Conservation (phyloP, 192 early-diverging fungal genomes). For the Backusella circina region DNA sequence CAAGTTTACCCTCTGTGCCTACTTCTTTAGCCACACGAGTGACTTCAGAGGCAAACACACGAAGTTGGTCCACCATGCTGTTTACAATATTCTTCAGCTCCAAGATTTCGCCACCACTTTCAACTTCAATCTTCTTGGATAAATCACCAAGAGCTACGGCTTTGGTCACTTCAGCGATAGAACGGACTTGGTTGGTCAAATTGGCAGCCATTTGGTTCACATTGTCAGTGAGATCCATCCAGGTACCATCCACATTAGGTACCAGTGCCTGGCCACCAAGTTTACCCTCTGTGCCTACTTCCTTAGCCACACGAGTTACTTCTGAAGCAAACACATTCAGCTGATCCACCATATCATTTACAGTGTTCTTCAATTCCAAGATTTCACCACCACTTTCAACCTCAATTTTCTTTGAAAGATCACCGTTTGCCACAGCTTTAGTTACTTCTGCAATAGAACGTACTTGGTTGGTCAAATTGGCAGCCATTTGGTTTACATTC, state of each 20-base stretch:
- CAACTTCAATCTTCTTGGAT: constrained; percentile 47
- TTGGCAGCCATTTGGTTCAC: constrained; percentile 65
- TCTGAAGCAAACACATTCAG: constrained; percentile 59
- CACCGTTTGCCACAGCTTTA: constrained; percentile 52
- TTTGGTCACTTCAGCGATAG: constrained; percentile 50
- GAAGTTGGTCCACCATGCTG: constrained; percentile 58
- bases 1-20: constrained; percentile 71
- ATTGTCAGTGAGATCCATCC: constrained; percentile 72
- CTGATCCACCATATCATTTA: constrained; percentile 59
- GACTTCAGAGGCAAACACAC: constrained; percentile 60
- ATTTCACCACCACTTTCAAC: constrained; percentile 55
- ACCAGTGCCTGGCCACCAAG: constrained; percentile 76
- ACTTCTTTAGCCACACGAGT: constrained; percentile 63
- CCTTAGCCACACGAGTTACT: constrained; percentile 58
- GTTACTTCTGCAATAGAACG: constrained; percentile 53
- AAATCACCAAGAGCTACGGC: constrained; percentile 56
- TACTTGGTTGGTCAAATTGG: constrained; percentile 51
- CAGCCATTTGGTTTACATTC: constrained; percentile 67
- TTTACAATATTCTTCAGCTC: constrained; percentile 65
- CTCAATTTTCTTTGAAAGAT: constrained; percentile 47
- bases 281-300: constrained; percentile 71
- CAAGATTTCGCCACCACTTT: constrained; percentile 50
- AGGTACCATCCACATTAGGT: constrained; percentile 64
- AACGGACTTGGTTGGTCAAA: constrained; percentile 55
- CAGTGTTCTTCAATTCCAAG: no score